Conservation (phyloP, 140 eudicot genomes). For the Anethum foeniculum region DNA sequence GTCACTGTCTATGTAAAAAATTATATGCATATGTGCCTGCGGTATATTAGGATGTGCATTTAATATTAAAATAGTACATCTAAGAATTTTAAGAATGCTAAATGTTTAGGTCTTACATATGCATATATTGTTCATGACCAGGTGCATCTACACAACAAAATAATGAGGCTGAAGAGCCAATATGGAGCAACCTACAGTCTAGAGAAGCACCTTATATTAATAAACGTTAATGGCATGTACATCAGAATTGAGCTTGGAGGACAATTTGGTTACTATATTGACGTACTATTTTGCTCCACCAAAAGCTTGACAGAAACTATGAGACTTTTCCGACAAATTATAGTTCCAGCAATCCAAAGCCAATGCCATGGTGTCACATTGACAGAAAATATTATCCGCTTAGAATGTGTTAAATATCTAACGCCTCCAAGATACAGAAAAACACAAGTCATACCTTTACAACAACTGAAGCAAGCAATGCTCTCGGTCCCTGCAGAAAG, state of each 20-base stretch:
- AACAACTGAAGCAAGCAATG: conserved; percentile 52
- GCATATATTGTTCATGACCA: conserved; percentile 15
- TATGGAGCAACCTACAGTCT: conserved; percentile 84
- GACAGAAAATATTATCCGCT: conserved; percentile 58
- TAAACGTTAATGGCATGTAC: conserved; percentile 60
- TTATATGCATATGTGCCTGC: not conserved
- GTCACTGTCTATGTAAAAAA: not conserved
- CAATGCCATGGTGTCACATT: conserved; percentile 57
- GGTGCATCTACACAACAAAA: conserved; percentile 81
- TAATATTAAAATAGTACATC: not conserved
- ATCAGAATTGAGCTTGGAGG: conserved; percentile 87
- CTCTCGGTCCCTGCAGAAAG: conserved; percentile 89
- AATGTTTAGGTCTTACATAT: not conserved
- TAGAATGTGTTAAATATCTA: conserved; percentile 69
- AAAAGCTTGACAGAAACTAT: conserved; percentile 71
- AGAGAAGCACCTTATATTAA: conserved; percentile 61
- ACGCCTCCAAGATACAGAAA: conserved; percentile 74
- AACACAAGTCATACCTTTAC: conserved; percentile 18
- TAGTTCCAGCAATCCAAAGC: conserved; percentile 71
- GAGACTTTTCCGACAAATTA: conserved; percentile 62
- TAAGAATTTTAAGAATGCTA: not conserved
- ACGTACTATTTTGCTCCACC: conserved; percentile 82
- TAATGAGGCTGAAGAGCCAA: conserved; percentile 54
- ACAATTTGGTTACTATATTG: conserved; percentile 51
- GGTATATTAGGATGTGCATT: not conserved